These are phyloP conservation scores for Starmera amethionina DNA, from an alignment of 805 yeast species.

Conservation along the genomic window DNA sequence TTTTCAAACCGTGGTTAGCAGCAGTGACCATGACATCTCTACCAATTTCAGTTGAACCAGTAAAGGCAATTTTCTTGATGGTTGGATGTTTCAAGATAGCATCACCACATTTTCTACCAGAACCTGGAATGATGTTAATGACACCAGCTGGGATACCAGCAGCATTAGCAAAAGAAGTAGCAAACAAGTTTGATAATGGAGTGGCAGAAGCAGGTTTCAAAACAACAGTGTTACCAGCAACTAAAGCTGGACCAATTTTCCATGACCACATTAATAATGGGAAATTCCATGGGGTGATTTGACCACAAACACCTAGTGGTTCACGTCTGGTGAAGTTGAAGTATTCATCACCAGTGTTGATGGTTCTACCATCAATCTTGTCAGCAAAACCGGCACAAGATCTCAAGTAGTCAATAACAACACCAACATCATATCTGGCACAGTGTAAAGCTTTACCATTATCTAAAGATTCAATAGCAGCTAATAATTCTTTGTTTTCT, in stretches of 20 bases:
- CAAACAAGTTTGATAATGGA: constrained; percentile 53
- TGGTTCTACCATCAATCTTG: constrained; percentile 36
- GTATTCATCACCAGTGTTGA: constrained; percentile 40
- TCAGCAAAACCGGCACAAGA: constrained; percentile 47
- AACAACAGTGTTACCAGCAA: constrained; percentile 56
- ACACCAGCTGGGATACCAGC: constrained; percentile 62
- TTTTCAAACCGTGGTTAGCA: constrained; percentile 53
- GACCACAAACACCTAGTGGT: constrained; percentile 65
- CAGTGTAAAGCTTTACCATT: constrained; percentile 43
- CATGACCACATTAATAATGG: constrained; percentile 60
- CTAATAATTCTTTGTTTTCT: constrained; percentile 35
- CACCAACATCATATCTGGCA: constrained; percentile 38
- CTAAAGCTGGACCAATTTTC: constrained; percentile 62
- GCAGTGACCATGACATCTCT: constrained; percentile 49
- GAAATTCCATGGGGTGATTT: constrained; percentile 67
- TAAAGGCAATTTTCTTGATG: constrained; percentile 55
- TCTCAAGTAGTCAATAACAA: constrained; percentile 37
- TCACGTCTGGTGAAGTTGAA: constrained; percentile 49
- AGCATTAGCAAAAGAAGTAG: constrained; percentile 42
- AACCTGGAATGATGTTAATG: constrained; percentile 51
- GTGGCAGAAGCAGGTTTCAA: constrained; percentile 59
- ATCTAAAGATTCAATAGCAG: constrained; percentile 41
- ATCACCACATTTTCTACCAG: constrained; percentile 51
- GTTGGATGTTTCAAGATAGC: constrained; percentile 47
- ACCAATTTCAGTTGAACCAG: constrained; percentile 61